Conservation (phyloP, 2,329 filamentous ascomycete species). For the Fusarium sp. region DNA sequence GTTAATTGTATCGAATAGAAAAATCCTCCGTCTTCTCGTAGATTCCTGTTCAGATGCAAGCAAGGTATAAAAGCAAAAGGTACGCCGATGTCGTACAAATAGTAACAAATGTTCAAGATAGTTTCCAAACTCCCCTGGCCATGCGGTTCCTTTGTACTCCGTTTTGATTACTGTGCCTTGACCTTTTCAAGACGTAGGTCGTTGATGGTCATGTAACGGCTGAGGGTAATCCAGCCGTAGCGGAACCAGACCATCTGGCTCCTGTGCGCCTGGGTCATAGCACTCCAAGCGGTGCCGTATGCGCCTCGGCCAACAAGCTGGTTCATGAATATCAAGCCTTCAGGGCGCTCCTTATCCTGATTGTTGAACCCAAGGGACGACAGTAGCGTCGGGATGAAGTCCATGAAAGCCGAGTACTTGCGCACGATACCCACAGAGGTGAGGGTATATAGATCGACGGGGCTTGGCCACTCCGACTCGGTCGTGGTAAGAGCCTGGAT, state of each 20-base stretch:
- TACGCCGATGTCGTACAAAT: conserved; percentile 14
- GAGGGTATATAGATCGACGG: conserved; percentile 88
- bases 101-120: conserved; percentile 14
- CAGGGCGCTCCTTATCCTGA: conserved; percentile 56
- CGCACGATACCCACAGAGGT: conserved; percentile 76
- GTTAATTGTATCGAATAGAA: background rate
- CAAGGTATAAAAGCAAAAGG: conserved; percentile 12
- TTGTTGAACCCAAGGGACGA: conserved; percentile 52
- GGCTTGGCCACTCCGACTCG: conserved; percentile 72
- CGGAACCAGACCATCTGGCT: conserved; percentile 99
- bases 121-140: conserved; percentile 22
- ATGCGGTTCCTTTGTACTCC: conserved; percentile 21
- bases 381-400: conserved; percentile 77
- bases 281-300: conserved; percentile 73
- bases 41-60: conserved; percentile 4
- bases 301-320: conserved; percentile 69
- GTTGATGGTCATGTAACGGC: conserved; percentile 96
- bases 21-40: background rate
- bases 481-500: conserved; percentile 73
- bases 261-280: conserved; percentile 90
- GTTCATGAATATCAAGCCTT: conserved; percentile 76
- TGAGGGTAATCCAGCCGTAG: conserved; percentile 92
- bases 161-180: conserved; percentile 22
- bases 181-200: conserved; percentile 73
- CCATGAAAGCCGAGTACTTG: conserved; percentile 85